These are phyloP conservation scores for Lodderomyces oxycetoniae DNA, from an alignment of 1,139 yeast genomes.

Conservation along the genomic window DNA sequence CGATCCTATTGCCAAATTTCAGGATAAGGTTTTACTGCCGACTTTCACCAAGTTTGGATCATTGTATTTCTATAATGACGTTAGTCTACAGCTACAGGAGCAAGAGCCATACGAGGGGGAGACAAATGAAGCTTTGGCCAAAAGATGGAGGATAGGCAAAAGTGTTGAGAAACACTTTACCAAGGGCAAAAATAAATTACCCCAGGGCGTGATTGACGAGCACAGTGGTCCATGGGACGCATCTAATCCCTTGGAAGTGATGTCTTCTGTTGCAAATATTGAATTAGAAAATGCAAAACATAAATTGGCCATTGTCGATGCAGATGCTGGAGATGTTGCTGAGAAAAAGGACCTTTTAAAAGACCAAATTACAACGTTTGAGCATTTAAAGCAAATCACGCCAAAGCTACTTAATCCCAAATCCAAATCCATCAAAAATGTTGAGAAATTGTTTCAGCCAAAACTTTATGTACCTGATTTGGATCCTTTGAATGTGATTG, in stretches of 20 bases:
- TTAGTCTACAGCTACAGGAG: conserved; percentile 34
- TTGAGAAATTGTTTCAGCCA: conserved; percentile 62
- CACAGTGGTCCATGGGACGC: conserved; percentile 74
- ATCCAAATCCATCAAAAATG: conserved; percentile 53
- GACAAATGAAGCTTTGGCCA: conserved; percentile 44
- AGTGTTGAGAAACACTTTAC: conserved; percentile 74
- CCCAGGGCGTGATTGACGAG: conserved; percentile 40
- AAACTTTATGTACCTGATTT: conserved; percentile 76
- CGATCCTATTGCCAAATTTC: conserved; percentile 59
- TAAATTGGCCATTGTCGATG: conserved; percentile 52
- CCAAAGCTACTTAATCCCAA: conserved; percentile 50
- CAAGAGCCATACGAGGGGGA: conserved; percentile 65
- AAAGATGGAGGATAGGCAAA: conserved; percentile 92
- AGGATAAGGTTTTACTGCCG: conserved; percentile 44
- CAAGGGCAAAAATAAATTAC: conserved; percentile 54
- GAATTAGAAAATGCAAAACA: conserved; percentile 62
- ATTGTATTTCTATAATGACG: conserved; percentile 67
- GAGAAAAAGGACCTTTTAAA: conserved; percentile 41
- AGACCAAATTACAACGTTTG: conserved; percentile 54
- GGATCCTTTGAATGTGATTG: conserved; percentile 82
- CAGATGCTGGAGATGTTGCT: conserved; percentile 43
- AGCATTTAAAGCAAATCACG: conserved; percentile 51
- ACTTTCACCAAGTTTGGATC: conserved; percentile 76
- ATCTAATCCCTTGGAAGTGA: conserved; percentile 53
- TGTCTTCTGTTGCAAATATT: conserved; percentile 58